Evolutionary conservation across 208 protist species (phyloP), one percentile per base, ranked within the genome.

Genomic region (Trypanosoma brucei): DNA sequence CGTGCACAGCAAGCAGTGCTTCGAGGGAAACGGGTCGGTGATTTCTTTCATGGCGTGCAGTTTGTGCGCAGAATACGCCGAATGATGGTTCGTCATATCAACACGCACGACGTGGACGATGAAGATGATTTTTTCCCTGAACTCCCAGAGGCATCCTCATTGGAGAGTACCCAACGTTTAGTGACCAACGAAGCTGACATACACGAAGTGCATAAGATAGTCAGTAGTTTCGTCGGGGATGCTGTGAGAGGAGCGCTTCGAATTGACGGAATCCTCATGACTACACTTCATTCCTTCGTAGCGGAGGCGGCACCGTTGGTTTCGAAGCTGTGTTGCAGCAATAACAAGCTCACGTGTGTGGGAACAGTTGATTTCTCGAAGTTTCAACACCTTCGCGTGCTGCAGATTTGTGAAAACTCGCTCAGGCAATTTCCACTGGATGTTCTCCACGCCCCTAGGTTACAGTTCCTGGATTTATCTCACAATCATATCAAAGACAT

Each of bases 391-490:
- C 69, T 94, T 33, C 81, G 80, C 58, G 72, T 81, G 3, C 57
- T 94, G 53, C 68, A 62, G 22, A 75, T 94, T 55, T 70, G 63
- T 2, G 73, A 71, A 35, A 94, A 94, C 59, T 48, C 61, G 1
- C 78, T 94, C 31, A 70, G 49, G 0, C 44, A 39, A 4, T 87
- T 94, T 52, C 88, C 88, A 3, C 65, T 79, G 34, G 79, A 79
- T 48, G 58, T 94, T 5, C 61, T 94, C 3, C 8, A n/a, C 22
- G 81, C 73, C 9, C 82, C 84, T 62, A 65, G 71, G 3, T 71
- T 94, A 30, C 56, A 77, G 51, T 74, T 75, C 9, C 73, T 94
- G 14, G 84, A 92, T 66, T 71, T 94, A 33, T 91, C 83, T 8
- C 59, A 77, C 68, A 94, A 94, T 65, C 66, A 62, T 59, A 91